Conservation (phyloP, 768 basidiomycete species). For the Sporobolomyces roseus region DNA sequence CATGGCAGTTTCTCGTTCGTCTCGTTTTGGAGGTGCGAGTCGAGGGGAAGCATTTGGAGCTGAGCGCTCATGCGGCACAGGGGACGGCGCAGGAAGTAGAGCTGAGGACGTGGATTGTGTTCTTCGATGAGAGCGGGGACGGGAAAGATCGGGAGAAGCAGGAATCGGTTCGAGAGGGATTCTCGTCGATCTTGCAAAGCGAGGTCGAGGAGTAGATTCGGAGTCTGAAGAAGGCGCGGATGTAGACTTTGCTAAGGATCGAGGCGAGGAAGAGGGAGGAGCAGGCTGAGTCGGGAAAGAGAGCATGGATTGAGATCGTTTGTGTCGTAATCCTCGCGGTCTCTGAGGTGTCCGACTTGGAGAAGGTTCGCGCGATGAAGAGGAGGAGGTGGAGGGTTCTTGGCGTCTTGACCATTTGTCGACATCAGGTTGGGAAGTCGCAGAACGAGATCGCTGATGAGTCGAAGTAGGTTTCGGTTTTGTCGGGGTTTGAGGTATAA, state of each 20-base stretch:
- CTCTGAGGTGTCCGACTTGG: slow-evolving; percentile 18
- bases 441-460: background rate
- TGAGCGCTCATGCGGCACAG: background rate
- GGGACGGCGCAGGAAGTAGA: background rate
- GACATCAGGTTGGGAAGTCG: too few relatives aligned
- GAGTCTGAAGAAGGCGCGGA: background rate
- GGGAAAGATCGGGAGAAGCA: slow-evolving; percentile 2
- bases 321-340: slow-evolving; percentile 6
- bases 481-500: slow-evolving; percentile 35
- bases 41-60: background rate
- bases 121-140: slow-evolving; percentile 8
- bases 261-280: background rate
- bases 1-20: slow-evolving; percentile 5
- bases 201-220: background rate
- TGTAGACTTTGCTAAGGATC: background rate
- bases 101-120: slow-evolving; percentile 12
- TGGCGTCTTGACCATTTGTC: background rate
- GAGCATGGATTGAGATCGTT: slow-evolving; percentile 24
- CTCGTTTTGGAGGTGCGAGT: background rate
- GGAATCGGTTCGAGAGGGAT: slow-evolving; percentile 8
- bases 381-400: background rate
- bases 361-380: slow-evolving; percentile 9
- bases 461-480: slow-evolving; percentile 5
- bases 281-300: slow-evolving; percentile 2
- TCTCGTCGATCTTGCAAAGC: background rate